Evolutionary conservation across 2,329 filamentous ascomycete genomes (phyloP), one percentile per base, ranked within the genome.

Genomic region (Fusarium coicis): DNA sequence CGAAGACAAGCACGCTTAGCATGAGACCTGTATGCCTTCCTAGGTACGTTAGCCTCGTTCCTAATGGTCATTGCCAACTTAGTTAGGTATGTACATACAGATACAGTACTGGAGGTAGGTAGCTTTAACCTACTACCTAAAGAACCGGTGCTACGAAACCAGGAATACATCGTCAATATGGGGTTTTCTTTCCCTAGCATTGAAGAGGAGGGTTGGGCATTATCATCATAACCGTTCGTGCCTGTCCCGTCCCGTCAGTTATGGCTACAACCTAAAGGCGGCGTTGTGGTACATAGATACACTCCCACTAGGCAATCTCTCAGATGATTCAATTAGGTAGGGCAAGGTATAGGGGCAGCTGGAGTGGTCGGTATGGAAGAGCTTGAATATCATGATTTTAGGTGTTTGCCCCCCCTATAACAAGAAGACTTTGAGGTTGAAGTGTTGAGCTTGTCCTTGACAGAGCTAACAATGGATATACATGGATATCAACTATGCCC

Each of bases 1-100:
- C 30, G 62, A 70, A 70, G 54, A 63, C 59, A 69, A 42, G 26
- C 37, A 43, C 26, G 39, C 50, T 54, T 39, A 62, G 23, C 43
- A 39, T 61, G 47, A 68, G 42, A 47, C 30, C 19, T 36, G 32
- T 60, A 46, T 44, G 47, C 32, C 47, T 34, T 23, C 5, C 7
- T 15, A 34, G 4, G 12, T 34, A 34, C 8, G 8, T 50, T 23
- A n/a, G 36, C 43, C 23, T 39, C 34, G 10, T 53, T 53, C 19
- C 36, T 40, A 53, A 37, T 7, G 16, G 36, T 12, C 50, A 36
- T 34, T 52, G 18, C 9, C 28, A 32, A 37, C 34, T 26, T 26
- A n/a, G n/a, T n/a, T n/a, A 30, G 28, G 28, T 30, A 30, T 30
- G 40, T 46, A 19, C 11, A 37, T 37, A 36, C 34, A 16, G 15